Evolutionary conservation across 2,329 filamentous ascomycete genomes (phyloP).

Genomic region (Periconia sp.): DNA sequence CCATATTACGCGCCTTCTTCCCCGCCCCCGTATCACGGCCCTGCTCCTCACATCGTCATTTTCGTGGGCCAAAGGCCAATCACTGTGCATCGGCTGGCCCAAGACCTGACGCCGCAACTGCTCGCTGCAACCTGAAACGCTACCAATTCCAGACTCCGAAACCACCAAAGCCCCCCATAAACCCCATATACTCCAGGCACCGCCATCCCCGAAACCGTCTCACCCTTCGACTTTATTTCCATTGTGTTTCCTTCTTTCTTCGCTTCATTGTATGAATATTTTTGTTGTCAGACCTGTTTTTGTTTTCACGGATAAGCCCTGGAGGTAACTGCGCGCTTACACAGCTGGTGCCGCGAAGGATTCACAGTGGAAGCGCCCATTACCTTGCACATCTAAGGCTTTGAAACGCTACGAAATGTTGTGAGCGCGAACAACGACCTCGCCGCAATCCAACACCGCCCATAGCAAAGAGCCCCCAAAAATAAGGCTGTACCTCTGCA

Average conservation of each 20-base stretch:
- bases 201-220: neutral
- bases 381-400: neutral
- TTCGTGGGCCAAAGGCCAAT: neutral
- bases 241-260: neutral
- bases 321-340: neutral
- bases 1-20: neutral
- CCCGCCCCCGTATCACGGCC: neutral
- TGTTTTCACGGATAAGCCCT: neutral
- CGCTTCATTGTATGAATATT: neutral
- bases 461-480: neutral
- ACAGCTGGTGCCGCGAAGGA: neutral
- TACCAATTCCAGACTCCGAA: slow-evolving; percentile 1
- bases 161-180: neutral
- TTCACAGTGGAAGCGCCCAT: neutral
- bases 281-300: neutral
- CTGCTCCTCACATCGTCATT: neutral
- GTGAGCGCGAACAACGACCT: neutral
- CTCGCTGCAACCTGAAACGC: neutral
- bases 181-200: neutral
- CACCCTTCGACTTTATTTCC: neutral
- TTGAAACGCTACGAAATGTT: neutral
- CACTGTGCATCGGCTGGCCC: neutral
- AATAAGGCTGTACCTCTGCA: neutral
- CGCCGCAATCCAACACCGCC: neutral
- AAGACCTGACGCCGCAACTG: neutral